These are phyloP conservation scores for Moesziomyces globuligerus DNA, from an alignment of 1,284 basidiomycete genomes.

Conservation along the genomic window DNA sequence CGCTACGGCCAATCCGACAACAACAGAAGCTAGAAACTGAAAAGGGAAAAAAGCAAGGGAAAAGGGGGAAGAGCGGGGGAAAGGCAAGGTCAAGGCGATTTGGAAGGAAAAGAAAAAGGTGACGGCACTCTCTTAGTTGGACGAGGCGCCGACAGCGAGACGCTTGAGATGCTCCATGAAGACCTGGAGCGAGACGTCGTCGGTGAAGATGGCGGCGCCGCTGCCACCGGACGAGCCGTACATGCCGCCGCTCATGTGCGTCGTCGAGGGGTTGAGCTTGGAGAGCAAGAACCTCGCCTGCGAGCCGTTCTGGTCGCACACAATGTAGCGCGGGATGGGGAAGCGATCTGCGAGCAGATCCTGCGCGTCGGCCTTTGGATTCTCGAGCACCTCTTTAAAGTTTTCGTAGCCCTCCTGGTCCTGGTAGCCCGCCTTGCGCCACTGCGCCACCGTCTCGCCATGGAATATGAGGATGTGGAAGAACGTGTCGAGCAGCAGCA, in stretches of 20 bases:
- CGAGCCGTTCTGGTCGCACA: conserved; percentile 95
- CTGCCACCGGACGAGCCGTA: conserved; percentile 69
- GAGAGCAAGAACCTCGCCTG: conserved; percentile 96
- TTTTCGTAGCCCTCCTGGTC: conserved; percentile 99
- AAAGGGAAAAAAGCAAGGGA: neutral
- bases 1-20: too few relatives aligned
- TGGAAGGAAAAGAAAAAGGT: neutral
- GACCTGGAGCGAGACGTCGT: conserved; percentile 78
- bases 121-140: conserved; percentile 32
- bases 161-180: conserved; percentile 69
- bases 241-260: conserved; percentile 82
- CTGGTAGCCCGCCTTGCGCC: conserved; percentile 99
- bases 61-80: neutral
- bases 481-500: conserved; percentile 98
- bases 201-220: conserved; percentile 96
- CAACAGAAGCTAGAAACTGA: too few relatives aligned
- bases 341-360: conserved; percentile 94
- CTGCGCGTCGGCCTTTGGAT: conserved; percentile 76
- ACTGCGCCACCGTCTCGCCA: conserved; percentile 94
- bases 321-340: conserved; percentile 97
- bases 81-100: neutral
- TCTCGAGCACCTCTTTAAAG: conserved; percentile 91
- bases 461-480: conserved; percentile 99
- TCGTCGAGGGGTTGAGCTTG: conserved; percentile 97
- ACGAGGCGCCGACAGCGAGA: conserved; percentile 63